phyloP scores from a whole-genome alignment of 176 grass and related monocot species.

The Oryza officinalis region DNA sequence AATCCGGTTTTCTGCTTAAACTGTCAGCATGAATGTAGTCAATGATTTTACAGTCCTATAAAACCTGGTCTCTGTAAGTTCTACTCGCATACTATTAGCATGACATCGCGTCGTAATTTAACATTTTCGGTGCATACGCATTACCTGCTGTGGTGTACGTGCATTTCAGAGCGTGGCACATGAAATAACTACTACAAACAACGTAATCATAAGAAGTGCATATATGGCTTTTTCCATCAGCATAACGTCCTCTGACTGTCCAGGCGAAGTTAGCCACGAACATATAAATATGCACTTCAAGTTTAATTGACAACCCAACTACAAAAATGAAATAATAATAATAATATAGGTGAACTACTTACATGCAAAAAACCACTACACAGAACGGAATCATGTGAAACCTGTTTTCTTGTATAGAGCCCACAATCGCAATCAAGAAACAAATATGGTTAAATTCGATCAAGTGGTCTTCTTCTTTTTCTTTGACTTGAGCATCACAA shows the following conservation, averaged over 20 bases:
- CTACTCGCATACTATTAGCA: no score
- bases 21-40: no score
- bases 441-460: background rate
- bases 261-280: background rate
- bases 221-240: no score
- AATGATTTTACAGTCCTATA: no score
- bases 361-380: background rate
- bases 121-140: no score
- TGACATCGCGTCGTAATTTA: no score
- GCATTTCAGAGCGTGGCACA: background rate
- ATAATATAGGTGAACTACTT: background rate
- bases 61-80: no score
- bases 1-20: no score
- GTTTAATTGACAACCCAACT: background rate
- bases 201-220: background rate
- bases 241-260: background rate
- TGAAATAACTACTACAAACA: background rate
- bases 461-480: slow-evolving; percentile 62
- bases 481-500: slow-evolving; percentile 81
- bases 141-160: no score
- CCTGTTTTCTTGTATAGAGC: background rate
- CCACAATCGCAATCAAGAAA: background rate
- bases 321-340: background rate
- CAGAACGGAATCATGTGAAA: background rate
- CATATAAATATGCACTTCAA: background rate